These are phyloP conservation scores for Cladophialophora psammophila DNA, from an alignment of 2,329 filamentous ascomycete genomes.

Conservation along the genomic window DNA sequence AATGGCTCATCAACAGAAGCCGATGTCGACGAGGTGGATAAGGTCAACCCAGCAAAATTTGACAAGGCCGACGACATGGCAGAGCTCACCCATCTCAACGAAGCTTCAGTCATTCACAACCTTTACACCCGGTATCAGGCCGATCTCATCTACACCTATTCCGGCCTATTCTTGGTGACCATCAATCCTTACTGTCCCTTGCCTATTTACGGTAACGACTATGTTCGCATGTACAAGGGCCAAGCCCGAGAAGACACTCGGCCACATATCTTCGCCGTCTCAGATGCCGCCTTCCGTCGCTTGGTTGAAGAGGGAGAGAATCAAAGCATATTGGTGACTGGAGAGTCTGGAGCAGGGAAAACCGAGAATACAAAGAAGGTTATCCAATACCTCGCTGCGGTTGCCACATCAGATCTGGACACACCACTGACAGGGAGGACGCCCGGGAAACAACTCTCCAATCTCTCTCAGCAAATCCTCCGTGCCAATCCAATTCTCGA, in stretches of 20 bases:
- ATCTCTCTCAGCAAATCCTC: conserved; percentile 93
- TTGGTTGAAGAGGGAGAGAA: conserved; percentile 94
- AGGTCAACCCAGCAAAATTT: conserved; percentile 99
- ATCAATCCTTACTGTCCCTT: conserved; percentile 96
- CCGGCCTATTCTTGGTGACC: conserved; percentile 92
- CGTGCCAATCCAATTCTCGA: conserved; percentile 96
- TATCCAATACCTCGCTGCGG: conserved; percentile 95
- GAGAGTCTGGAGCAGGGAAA: conserved; percentile 97
- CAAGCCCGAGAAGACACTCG: conserved; percentile 90
- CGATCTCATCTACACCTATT: conserved; percentile 97
- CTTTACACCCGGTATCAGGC: conserved; percentile 93
- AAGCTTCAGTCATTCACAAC: conserved; percentile 97
- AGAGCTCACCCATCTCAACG: conserved; percentile 95
- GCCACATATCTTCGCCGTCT: conserved; percentile 97
- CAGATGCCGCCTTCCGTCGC: conserved; percentile 94
- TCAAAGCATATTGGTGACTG: conserved; percentile 97
- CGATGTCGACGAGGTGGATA: conserved; percentile 87
- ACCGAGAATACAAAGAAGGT: conserved; percentile 99
- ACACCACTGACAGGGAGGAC: conserved; percentile 64
- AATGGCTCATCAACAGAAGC: conserved; percentile 91
- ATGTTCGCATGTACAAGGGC: conserved; percentile 97
- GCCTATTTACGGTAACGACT: conserved; percentile 95
- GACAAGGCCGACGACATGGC: conserved; percentile 99
- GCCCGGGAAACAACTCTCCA: conserved; percentile 74
- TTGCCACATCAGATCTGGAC: conserved; percentile 76